Percentiles rank a stretch among this genome's conserved stretches.
phyloP scores from a whole-genome alignment of 108 stramenopile species.

The Nitzschia sp. region DNA sequence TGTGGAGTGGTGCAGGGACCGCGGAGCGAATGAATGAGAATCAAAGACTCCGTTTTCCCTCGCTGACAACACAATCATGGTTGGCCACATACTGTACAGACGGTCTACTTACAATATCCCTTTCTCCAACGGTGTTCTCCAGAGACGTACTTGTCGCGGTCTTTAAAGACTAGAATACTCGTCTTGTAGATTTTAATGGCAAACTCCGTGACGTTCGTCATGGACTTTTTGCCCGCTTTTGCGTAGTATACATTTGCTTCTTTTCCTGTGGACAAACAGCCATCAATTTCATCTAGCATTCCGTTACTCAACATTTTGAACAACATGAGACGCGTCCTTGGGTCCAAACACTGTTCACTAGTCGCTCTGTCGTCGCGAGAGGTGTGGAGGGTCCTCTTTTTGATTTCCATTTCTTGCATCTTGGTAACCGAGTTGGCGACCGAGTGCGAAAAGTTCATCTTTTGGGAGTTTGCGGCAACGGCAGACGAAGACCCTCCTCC shows the following conservation, averaged over 20 bases:
- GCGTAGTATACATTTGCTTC: slow-evolving; percentile 99
- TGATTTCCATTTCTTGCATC: slow-evolving; percentile 87
- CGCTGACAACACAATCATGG: background rate
- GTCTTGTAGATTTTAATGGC: slow-evolving; percentile 99
- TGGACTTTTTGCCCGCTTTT: slow-evolving; percentile 53
- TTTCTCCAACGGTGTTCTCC: slow-evolving; percentile 98
- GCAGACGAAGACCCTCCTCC: too few relatives aligned
- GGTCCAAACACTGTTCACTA: slow-evolving; percentile 94
- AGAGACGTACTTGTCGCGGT: slow-evolving; percentile 97
- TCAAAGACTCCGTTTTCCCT: background rate
- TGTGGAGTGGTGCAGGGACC: background rate
- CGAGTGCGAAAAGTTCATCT: slow-evolving; percentile 87
- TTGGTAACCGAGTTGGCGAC: slow-evolving; percentile 86
- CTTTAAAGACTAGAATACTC: slow-evolving; percentile 98
- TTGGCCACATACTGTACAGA: background rate
- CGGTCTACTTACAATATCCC: slow-evolving; percentile 83
- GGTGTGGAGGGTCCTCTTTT: slow-evolving; percentile 83
- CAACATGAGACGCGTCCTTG: slow-evolving; percentile 93
- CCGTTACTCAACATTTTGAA: slow-evolving; percentile 95
- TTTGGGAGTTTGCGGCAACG: slow-evolving; percentile 4
- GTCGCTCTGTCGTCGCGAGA: slow-evolving; percentile 97
- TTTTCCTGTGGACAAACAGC: slow-evolving; percentile 97
- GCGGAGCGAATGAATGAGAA: background rate
- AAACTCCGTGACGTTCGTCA: slow-evolving; percentile 64
- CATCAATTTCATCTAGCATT: slow-evolving; percentile 91